Evolutionary conservation across 2,329 filamentous ascomycete species (phyloP), one percentile per base, ranked within the genome.

Genomic region (Calonectria ilicicola): DNA sequence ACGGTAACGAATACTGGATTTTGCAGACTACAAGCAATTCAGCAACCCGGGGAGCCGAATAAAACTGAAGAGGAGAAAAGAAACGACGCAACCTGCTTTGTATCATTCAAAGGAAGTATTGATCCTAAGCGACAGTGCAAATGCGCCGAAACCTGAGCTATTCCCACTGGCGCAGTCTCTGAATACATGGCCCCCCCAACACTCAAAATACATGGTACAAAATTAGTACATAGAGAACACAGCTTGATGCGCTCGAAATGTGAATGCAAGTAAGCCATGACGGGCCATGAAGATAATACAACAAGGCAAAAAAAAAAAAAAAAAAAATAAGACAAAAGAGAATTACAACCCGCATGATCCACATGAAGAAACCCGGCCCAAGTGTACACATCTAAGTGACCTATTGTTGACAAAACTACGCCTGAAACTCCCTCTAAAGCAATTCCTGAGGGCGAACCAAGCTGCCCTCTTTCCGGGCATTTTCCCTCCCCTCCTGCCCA

Each of bases 331-430:
- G 10, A 42, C 5, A 60, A 26, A 15, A 7, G 2, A 7, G 19
- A 17, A n/a, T 32, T 32, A 29, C 29, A 63, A 32, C 38, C 40
- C 26, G 35, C 32, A 60, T 60, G 12, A 46, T 63, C 38, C 38
- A 63, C 58, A 27, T 44, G 38, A 32, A 44, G 15, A 21, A 46
- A 32, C 21, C 38, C 58, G 40, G 17, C 35, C 58, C 3, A 63
- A 46, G 14, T 32, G 26, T 46, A 67, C 38, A 27, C 12, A 35
- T 27, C 65, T 29, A 38, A 23, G 32, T 29, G 9, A 19, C 35
- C 32, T 26, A n/a, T 40, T 66, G 46, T 66, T 56, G 64, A 35
- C 58, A 47, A 58, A 38, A 35, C 53, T 29, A 68, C 66, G 66
- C 66, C 56, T 19, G 47, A 51, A 68, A 68, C 66, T 68, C 66